Conservation (phyloP, 2,329 filamentous ascomycete species). For the Diaporthe caulivora region DNA sequence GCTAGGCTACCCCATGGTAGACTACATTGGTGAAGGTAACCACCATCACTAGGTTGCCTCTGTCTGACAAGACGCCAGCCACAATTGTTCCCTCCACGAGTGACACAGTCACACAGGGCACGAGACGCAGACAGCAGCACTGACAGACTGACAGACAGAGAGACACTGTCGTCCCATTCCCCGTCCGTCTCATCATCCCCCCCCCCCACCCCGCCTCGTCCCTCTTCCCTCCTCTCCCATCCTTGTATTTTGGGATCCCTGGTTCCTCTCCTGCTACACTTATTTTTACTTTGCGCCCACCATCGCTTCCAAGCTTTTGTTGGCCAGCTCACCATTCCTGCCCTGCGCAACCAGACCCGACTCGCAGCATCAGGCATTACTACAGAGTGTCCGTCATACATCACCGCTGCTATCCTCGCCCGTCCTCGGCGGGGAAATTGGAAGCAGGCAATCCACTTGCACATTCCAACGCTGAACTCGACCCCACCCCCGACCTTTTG, state of each 20-base stretch:
- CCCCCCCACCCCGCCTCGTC: no score
- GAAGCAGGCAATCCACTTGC: constrained; percentile 6
- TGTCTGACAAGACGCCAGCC: constrained; percentile 30
- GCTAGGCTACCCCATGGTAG: no score
- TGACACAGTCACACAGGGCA: constrained; percentile 26
- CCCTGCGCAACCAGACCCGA: not conserved
- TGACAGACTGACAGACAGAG: no score
- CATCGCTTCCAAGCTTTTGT: not conserved
- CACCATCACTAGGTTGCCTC: constrained; percentile 19
- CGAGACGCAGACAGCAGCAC: not conserved
- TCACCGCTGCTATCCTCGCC: constrained; percentile 15
- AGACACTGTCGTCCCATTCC: not conserved
- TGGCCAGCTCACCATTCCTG: constrained; percentile 1
- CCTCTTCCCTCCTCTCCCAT: constrained; percentile 26
- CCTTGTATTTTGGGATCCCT: not conserved
- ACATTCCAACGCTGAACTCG: no score
- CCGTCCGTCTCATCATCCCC: not conserved
- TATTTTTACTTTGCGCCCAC: constrained; percentile 27
- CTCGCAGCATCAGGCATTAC: not conserved
- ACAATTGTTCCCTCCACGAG: no score
- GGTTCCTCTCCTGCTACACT: constrained; percentile 30
- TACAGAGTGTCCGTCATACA: constrained; percentile 29
- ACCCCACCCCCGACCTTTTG: constrained; percentile 25
- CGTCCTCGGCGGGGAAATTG: constrained; percentile 12
- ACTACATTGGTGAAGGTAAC: no score